Conservation (phyloP, 1,284 basidiomycete species). For the Trichosporon inkin region DNA sequence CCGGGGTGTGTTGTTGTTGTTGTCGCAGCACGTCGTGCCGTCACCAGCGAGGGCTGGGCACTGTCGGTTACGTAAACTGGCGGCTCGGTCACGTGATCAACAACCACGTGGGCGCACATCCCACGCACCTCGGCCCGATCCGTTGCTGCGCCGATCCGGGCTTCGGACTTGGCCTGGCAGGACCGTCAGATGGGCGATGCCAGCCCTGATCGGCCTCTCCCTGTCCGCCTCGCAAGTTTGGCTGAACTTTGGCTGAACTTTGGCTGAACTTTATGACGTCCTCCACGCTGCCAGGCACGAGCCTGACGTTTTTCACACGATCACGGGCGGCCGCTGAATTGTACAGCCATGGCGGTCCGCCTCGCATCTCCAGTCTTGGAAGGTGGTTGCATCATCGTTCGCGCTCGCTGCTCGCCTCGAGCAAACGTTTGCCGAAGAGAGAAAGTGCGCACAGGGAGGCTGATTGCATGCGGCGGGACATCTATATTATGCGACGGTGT, state of each 20-base stretch:
- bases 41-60: too few species aligned
- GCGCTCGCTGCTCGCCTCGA: background rate
- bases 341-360: background rate
- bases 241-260: background rate
- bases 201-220: too few species aligned
- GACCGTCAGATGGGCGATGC: too few species aligned
- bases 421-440: background rate
- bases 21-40: background rate
- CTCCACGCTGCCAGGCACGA: background rate
- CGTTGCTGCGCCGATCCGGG: too few species aligned
- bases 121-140: too few species aligned
- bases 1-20: background rate
- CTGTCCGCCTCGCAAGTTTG: background rate
- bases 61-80: background rate
- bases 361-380: background rate
- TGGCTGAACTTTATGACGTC: constrained; percentile 8
- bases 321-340: background rate
- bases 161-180: too few species aligned
- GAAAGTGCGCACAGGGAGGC: background rate
- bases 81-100: too few species aligned
- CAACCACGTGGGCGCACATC: too few species aligned
- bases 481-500: background rate
- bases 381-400: background rate
- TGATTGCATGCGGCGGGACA: background rate
- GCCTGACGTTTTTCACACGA: constrained; percentile 7